Base-by-base conservation (phyloP, 2,329 filamentous ascomycete genomes). In the Cladosporium sp. region DNA sequence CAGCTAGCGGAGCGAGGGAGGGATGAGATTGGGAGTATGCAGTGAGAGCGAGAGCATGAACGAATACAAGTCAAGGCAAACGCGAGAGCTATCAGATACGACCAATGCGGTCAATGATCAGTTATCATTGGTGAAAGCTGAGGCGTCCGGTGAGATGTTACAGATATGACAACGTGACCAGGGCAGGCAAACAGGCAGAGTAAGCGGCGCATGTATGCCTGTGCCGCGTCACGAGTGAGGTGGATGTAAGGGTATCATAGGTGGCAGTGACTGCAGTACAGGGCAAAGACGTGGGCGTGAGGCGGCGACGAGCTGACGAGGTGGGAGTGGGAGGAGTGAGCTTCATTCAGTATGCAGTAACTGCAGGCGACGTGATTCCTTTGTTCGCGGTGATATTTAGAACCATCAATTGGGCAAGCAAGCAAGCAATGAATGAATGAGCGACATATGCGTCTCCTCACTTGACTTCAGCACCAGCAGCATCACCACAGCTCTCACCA, bases 201-300 rank as follows among this genome's bases (percentile, higher is more conserved):
- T 58, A 34, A 58, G 55, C 55, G 55, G 55, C 55, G 55, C 55
- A 58, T 58, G 55, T 36, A 58, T 58, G 55, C 34, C 34, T 58
- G 55, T 58, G 55, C 55, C 55, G 55, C 55, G 55, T 58, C 55
- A 58, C 55, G 32, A 24, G 55, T 38, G 32, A 52, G 34, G 34
- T 36, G 34, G 34, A 36, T 36, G 34, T 36, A 36, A 14, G 34
- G 34, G 34, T 15, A 36, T 36, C 34, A 21, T 21, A 47, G n/a
- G 41, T 47, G 41, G 41, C 41, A 47, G 41, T 47, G 41, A 47
- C 41, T 47, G 41, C 41, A 12, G 41, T 47, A 47, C 41, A 21
- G 41, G 41, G 41, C 41, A 47, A 44, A 54, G 51, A 54, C 30
- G 26, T 30, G 15, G 24, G 51, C 28, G 26, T 30, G 38, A 41